Evolutionary conservation across 176 grass and related monocot genomes (phyloP), one percentile per base, ranked within the genome.

Genomic region (Hordeum marinum): DNA sequence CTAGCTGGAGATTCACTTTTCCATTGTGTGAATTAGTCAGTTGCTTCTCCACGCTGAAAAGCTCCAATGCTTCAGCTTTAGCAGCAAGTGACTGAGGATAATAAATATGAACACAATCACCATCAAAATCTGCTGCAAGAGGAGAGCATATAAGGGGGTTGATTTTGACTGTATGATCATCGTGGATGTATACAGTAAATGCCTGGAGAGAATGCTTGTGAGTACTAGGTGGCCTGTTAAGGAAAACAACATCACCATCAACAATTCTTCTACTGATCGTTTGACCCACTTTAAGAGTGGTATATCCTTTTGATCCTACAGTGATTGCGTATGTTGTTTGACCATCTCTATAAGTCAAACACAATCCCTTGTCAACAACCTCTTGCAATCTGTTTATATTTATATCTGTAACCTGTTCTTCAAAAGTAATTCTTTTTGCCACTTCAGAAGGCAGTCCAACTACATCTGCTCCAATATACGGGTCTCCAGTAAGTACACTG

Each of bases 191-290:
- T 34, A 90, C 96, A 67, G 80, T 88, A 68, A 98, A 98, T 3
- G 96, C 96, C 75, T 98, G 96, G 37, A 98, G 86, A 27, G 93
- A 95, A 50, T 98, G 96, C 17, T 98, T 98, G 78, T 98, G 93
- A 21, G 96, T 98, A 79, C 93, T 98, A 68, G 93, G 93, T 37
- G 96, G 96, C 40, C 96, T 80, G 63, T 98, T 98, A 12, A 98
- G 90, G 62, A 98, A 98, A 75, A 98, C 96, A 13, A 94, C 48
- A 71, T 98, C 96, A 43, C 96, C 96, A 84, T 98, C 91, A 75
- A 95, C 81, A 23, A 98, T 98, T 64, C 91, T 90, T 23, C 96
- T 80, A 58, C 89, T 90, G 15, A 95, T 85, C 0, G 92, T 87
- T 48, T 98, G 96, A 35, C 96, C 96, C 60, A 95, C 80, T 85